These are phyloP conservation scores for Rusavskia elegans DNA, from an alignment of 495 filamentous ascomycete species.

Conservation along the genomic window DNA sequence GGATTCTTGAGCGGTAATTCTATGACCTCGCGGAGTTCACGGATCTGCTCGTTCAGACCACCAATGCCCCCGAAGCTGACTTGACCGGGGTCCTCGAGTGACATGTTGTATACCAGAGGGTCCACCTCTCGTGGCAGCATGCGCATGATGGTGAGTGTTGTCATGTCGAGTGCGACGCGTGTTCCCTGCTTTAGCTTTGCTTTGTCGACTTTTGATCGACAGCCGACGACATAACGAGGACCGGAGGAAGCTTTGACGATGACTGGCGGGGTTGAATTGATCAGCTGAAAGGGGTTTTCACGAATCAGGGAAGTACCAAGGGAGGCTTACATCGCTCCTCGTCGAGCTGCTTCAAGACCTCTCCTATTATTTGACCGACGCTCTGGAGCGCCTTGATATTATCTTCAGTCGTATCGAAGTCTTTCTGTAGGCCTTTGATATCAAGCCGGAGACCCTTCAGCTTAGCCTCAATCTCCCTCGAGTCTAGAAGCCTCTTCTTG, in stretches of 20 bases:
- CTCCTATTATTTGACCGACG: slow-evolving; percentile 97
- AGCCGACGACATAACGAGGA: slow-evolving; percentile 95
- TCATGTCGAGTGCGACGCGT: slow-evolving; percentile 98
- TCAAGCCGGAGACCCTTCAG: slow-evolving; percentile 80
- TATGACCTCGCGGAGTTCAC: slow-evolving; percentile 95
- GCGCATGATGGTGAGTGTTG: slow-evolving; percentile 98
- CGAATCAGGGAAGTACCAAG: not conserved
- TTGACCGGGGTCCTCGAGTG: slow-evolving; percentile 91
- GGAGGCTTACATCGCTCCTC: slow-evolving; percentile 85
- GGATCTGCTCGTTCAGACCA: slow-evolving; percentile 96
- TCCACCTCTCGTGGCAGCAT: slow-evolving; percentile 99
- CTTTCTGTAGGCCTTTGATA: slow-evolving; percentile 85
- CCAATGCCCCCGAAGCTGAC: slow-evolving; percentile 98
- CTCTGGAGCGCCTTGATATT: slow-evolving; percentile 99
- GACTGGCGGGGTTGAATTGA: slow-evolving; percentile 21
- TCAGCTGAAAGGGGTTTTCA: not conserved
- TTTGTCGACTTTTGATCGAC: slow-evolving; percentile 96
- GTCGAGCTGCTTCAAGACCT: slow-evolving; percentile 96
- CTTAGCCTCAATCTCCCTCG: slow-evolving; percentile 97
- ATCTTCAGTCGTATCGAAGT: slow-evolving; percentile 93
- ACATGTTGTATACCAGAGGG: slow-evolving; percentile 99
- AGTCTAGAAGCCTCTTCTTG: slow-evolving; percentile 86
- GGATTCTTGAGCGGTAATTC: slow-evolving; percentile 98
- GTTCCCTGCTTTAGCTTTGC: slow-evolving; percentile 93
- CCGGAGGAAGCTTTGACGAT: slow-evolving; percentile 90